A percentile compares a stretch with the other conserved stretches of the same genome.
Conservation (phyloP, 805 yeast genomes). For the Yarrowia divulgata region DNA sequence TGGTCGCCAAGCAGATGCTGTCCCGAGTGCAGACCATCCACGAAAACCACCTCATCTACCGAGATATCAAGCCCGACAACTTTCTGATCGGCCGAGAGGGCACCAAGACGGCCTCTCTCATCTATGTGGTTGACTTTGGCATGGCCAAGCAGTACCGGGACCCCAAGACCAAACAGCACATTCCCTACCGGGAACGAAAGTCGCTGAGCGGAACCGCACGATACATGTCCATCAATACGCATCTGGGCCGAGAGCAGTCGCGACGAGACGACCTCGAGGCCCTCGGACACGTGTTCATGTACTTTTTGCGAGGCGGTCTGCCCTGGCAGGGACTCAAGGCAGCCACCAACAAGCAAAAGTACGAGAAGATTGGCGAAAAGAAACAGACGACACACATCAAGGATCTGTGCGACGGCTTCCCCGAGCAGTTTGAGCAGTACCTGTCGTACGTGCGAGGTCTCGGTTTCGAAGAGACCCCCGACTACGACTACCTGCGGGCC, state of each 20-base stretch:
- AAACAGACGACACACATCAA: conserved; percentile 87
- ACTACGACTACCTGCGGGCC: conserved; percentile 83
- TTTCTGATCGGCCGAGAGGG: conserved; percentile 91
- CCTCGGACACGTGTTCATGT: conserved; percentile 90
- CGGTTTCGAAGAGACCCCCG: conserved; percentile 93
- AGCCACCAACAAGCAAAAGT: conserved; percentile 95
- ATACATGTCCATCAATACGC: conserved; percentile 95
- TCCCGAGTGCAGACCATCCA: conserved; percentile 85
- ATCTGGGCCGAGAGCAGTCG: conserved; percentile 94
- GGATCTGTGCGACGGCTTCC: conserved; percentile 87
- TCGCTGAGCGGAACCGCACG: conserved; percentile 98
- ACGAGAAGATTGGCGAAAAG: conserved; percentile 96
- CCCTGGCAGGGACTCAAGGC: conserved; percentile 99
- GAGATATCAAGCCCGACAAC: conserved; percentile 98
- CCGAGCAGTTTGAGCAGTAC: conserved; percentile 92
- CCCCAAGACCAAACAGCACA: conserved; percentile 93
- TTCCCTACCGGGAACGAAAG: conserved; percentile 95
- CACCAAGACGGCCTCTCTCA: conserved; percentile 79
- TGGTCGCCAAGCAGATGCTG: conserved; percentile 95
- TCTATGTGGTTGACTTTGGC: conserved; percentile 94
- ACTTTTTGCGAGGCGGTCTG: conserved; percentile 92
- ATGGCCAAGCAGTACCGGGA: conserved; percentile 99
- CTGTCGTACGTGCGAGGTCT: conserved; percentile 86
- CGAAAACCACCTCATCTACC: conserved; percentile 86
- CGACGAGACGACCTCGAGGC: conserved; percentile 97